Percentiles rank a stretch among this genome's conserved stretches.
Conservation (phyloP, 2,329 filamentous ascomycete genomes). For the Cytospora mali region DNA sequence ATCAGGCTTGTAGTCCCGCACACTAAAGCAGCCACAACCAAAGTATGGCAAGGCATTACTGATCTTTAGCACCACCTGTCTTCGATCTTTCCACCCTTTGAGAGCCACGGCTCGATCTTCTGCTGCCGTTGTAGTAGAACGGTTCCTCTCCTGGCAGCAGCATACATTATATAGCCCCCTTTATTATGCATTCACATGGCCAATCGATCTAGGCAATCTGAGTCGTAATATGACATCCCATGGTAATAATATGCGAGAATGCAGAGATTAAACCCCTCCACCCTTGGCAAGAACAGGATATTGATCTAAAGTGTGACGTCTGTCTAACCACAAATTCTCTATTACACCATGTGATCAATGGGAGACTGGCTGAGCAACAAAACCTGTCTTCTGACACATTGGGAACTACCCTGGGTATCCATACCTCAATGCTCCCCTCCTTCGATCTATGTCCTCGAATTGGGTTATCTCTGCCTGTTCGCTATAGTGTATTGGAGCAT, state of each 20-base stretch:
- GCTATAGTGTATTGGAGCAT: not conserved
- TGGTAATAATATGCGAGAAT: too few species aligned
- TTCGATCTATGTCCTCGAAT: not conserved
- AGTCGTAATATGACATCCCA: too few species aligned
- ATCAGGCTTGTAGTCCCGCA: constrained; percentile 16
- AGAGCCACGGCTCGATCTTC: not conserved
- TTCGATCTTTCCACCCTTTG: constrained; percentile 1
- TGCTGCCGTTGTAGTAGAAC: not conserved
- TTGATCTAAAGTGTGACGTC: not conserved
- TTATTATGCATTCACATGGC: too few species aligned
- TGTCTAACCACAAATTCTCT: not conserved
- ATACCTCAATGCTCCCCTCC: not conserved
- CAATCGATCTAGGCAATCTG: too few species aligned
- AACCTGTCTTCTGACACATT: not conserved
- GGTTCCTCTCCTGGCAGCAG: too few species aligned
- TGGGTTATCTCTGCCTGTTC: not conserved
- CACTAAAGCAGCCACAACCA: constrained; percentile 20
- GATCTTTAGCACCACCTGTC: too few species aligned
- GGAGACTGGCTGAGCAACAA: not conserved
- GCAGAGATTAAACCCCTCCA: too few species aligned
- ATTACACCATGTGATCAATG: not conserved
- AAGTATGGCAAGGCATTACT: not conserved
- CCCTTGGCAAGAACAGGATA: too few species aligned
- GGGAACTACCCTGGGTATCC: not conserved
- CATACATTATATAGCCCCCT: too few species aligned